Percentiles rank a stretch among this genome's conserved stretches.
Evolutionary conservation across 108 stramenopile genomes (phyloP).

Genomic region (Cyclotella sp.): DNA sequence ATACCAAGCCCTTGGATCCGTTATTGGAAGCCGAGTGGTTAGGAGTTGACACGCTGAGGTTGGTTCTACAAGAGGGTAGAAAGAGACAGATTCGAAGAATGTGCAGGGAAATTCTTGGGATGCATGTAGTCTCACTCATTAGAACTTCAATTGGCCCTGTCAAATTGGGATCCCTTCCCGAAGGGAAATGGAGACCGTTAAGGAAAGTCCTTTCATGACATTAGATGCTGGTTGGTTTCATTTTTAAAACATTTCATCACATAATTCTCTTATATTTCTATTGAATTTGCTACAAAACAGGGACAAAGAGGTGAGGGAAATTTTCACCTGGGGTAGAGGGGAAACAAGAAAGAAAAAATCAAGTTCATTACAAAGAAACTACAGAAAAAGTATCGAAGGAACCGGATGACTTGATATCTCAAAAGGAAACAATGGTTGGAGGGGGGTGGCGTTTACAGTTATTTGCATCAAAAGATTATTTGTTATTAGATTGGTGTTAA

Average conservation of each 20-base stretch:
- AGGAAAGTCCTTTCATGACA: neutral
- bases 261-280: too few relatives aligned
- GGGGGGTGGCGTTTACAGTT: too few relatives aligned
- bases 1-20: slow-evolving; percentile 58
- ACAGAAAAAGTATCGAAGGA: too few relatives aligned
- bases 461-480: too few relatives aligned
- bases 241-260: neutral
- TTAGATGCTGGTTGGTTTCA: neutral
- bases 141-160: slow-evolving; percentile 74
- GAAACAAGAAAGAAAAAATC: too few relatives aligned
- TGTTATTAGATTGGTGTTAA: too few relatives aligned
- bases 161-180: slow-evolving; percentile 54
- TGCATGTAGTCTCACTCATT: slow-evolving; percentile 62
- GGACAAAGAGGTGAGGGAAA: too few relatives aligned
- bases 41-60: slow-evolving; percentile 46
- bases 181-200: slow-evolving; percentile 67
- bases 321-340: too few relatives aligned
- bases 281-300: too few relatives aligned
- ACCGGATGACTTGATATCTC: too few relatives aligned
- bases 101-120: slow-evolving; percentile 72
- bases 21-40: slow-evolving; percentile 67
- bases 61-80: slow-evolving; percentile 76
- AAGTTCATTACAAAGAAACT: too few relatives aligned
- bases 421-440: too few relatives aligned
- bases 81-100: slow-evolving; percentile 85